Evolutionary conservation across 192 early-diverging fungal genomes (phyloP).

Genomic region (Tieghemiomyces parasiticus): DNA sequence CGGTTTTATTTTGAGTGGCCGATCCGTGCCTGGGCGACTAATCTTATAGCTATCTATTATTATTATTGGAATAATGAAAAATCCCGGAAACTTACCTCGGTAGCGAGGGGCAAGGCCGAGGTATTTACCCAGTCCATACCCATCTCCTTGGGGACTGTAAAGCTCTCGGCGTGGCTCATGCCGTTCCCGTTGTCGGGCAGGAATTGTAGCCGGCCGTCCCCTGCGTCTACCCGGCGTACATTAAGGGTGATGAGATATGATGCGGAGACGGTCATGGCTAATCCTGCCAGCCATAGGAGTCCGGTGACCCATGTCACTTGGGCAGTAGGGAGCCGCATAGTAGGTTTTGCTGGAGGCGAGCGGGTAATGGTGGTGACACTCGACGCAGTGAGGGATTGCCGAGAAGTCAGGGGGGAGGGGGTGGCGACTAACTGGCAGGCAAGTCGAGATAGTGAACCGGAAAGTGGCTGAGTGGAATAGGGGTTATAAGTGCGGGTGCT

Average conservation of each 20-base stretch:
- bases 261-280: background rate
- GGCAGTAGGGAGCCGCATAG: background rate
- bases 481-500: no score
- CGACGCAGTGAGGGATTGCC: background rate
- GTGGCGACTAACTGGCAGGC: no score
- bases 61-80: no score
- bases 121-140: background rate
- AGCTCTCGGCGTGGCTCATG: background rate
- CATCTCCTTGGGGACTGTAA: background rate
- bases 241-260: background rate
- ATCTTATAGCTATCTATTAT: no score
- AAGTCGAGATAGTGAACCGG: no score
- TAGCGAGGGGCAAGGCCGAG: background rate
- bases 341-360: no score
- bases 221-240: background rate
- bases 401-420: background rate
- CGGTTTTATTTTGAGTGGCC: no score
- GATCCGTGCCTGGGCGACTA: no score
- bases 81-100: background rate
- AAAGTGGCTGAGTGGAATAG: no score
- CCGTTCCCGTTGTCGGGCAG: background rate
- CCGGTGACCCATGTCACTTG: background rate
- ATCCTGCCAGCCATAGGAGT: background rate
- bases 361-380: background rate
- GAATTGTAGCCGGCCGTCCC: background rate